phyloP scores from a whole-genome alignment of 257 asterid species.

The Mitragyna speciosa region DNA sequence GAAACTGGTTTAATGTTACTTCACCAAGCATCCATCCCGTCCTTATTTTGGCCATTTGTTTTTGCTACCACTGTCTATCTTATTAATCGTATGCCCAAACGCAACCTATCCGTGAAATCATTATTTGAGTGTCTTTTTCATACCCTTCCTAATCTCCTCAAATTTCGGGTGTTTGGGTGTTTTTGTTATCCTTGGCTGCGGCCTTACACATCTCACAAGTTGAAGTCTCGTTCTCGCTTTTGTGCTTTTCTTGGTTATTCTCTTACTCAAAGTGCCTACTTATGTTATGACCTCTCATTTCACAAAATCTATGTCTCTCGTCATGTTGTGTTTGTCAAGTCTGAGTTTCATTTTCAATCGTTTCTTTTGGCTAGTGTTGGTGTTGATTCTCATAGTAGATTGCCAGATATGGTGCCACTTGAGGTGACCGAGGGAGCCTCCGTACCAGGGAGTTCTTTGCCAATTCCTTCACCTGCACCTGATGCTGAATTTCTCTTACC shows the following conservation, averaged over 20 bases:
- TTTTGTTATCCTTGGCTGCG: no score
- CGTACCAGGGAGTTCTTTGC: no score
- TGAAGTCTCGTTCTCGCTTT: background rate
- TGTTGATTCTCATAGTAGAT: no score
- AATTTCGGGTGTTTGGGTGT: no score
- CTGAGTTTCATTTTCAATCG: no score
- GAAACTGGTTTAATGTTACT: no score
- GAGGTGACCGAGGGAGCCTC: no score
- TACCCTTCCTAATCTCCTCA: background rate
- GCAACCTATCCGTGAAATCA: background rate
- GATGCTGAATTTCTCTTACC: no score
- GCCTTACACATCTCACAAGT: background rate
- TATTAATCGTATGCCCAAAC: background rate
- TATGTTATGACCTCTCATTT: background rate
- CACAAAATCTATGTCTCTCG: no score
- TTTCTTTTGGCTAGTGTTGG: no score
- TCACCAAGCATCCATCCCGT: background rate
- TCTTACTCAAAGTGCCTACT: background rate
- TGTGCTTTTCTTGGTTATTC: constrained; percentile 11
- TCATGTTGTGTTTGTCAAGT: no score
- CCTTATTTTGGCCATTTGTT: background rate
- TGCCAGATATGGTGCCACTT: background rate
- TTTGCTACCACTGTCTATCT: background rate
- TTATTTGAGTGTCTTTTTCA: background rate
- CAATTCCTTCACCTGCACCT: no score